phyloP scores from a whole-genome alignment of 2,329 filamentous ascomycete species.

The Microcera coccophila region DNA sequence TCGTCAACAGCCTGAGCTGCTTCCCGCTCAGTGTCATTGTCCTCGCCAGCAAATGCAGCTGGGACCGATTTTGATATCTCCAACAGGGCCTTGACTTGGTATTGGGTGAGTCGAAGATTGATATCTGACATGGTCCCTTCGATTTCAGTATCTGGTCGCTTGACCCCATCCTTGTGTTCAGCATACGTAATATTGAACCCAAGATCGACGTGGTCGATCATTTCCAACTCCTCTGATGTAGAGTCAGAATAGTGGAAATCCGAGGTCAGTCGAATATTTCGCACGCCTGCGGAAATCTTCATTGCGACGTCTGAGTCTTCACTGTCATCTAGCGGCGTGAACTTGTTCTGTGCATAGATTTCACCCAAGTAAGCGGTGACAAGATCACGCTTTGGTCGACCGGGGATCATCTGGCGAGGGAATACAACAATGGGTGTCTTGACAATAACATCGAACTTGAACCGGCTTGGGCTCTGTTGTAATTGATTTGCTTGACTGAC shows the following conservation, averaged over 20 bases:
- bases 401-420: constrained; percentile 69
- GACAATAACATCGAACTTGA: constrained; percentile 90
- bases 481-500: constrained; percentile 90
- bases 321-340: constrained; percentile 77
- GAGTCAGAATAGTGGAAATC: constrained; percentile 75
- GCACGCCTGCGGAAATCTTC: constrained; percentile 84
- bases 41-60: constrained; percentile 67
- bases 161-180: constrained; percentile 72
- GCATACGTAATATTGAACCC: constrained; percentile 89
- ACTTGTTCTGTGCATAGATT: constrained; percentile 94
- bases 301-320: constrained; percentile 73
- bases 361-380: constrained; percentile 93
- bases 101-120: constrained; percentile 83
- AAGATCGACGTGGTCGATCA: constrained; percentile 95
- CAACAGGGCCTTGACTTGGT: constrained; percentile 83
- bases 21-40: constrained; percentile 70
- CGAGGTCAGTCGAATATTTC: constrained; percentile 87
- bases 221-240: constrained; percentile 78
- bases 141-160: constrained; percentile 87
- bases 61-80: constrained; percentile 86
- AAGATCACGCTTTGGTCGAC: constrained; percentile 69
- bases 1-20: constrained; percentile 70
- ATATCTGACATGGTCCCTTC: constrained; percentile 90
- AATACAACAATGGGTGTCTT: constrained; percentile 97
- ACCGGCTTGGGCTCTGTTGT: constrained; percentile 81